Evolutionary conservation across 139 green algal species (phyloP).

Genomic region (Choricystis sp.): DNA sequence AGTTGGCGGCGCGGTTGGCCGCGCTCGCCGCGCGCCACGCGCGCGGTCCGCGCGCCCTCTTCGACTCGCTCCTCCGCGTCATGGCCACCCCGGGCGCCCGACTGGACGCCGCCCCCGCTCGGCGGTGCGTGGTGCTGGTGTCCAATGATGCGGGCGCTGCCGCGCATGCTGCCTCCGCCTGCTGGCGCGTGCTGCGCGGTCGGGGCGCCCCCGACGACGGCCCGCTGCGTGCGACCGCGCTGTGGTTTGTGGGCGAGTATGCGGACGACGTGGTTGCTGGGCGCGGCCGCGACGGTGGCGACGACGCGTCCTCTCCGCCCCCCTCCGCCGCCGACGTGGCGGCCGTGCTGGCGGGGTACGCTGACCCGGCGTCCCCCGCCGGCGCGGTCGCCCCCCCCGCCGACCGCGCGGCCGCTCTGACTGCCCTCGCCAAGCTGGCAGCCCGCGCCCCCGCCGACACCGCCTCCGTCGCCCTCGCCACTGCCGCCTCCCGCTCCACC

Average conservation of each 20-base stretch:
- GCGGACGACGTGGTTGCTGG: neutral
- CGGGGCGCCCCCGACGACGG: slow-evolving; percentile 12
- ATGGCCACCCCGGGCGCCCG: neutral
- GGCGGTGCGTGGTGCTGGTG: slow-evolving; percentile 68
- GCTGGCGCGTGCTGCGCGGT: slow-evolving; percentile 24
- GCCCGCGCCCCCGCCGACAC: slow-evolving; percentile 26
- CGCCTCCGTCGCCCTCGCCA: slow-evolving; percentile 24
- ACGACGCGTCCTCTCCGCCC: neutral
- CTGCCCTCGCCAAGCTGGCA: slow-evolving; percentile 71
- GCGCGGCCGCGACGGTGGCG: neutral
- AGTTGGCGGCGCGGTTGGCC: slow-evolving; percentile 84
- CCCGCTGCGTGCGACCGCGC: slow-evolving; percentile 32
- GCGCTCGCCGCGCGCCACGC: slow-evolving; percentile 72
- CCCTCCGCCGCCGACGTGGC: neutral
- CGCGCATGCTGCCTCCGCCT: slow-evolving; percentile 37
- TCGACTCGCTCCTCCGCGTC: slow-evolving; percentile 71
- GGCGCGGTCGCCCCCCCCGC: too few species aligned
- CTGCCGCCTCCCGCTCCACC: slow-evolving; percentile 21
- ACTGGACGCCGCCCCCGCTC: neutral
- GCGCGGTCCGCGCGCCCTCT: slow-evolving; percentile 77
- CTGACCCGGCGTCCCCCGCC: too few species aligned
- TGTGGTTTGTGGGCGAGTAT: slow-evolving; percentile 73
- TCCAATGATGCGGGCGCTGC: slow-evolving; percentile 76
- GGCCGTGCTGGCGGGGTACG: slow-evolving; percentile 48
- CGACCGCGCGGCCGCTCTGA: slow-evolving; percentile 58